Conservation (phyloP, 768 basidiomycete species). For the Cytidiella melzeri region DNA sequence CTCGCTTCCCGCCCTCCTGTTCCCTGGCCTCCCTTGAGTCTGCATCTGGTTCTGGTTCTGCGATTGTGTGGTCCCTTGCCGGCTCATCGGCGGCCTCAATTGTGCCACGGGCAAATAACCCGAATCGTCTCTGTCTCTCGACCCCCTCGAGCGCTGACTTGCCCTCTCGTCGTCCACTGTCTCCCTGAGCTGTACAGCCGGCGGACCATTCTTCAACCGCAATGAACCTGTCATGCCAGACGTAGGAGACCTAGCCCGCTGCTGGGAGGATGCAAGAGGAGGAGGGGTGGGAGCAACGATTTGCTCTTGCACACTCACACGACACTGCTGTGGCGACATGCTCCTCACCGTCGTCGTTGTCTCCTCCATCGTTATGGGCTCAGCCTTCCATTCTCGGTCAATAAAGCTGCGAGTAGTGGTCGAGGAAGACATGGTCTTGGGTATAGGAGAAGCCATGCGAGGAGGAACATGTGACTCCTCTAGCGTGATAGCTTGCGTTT, state of each 20-base stretch:
- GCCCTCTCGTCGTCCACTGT: neutral
- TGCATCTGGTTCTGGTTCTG: too few relatives aligned
- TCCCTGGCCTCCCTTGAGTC: too few relatives aligned
- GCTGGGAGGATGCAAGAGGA: conserved; percentile 7
- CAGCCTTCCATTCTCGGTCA: neutral
- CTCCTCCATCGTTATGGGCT: neutral
- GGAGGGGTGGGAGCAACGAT: neutral
- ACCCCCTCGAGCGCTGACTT: conserved; percentile 6
- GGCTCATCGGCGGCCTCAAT: conserved; percentile 9
- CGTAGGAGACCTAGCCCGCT: conserved; percentile 15
- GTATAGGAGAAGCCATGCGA: neutral
- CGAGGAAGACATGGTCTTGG: neutral
- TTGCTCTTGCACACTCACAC: neutral
- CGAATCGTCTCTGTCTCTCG: conserved; percentile 2
- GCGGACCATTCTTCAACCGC: neutral
- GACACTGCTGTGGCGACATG: neutral
- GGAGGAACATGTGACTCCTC: neutral
- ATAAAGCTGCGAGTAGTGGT: neutral
- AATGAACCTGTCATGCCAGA: neutral
- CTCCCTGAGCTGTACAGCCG: neutral
- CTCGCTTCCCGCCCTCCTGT: neutral
- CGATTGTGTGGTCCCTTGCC: conserved; percentile 9
- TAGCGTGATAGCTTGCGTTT: too few relatives aligned
- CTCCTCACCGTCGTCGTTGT: neutral
- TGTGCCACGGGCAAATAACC: conserved; percentile 16